A percentile compares a stretch with the other conserved stretches of the same genome.
phyloP scores from a whole-genome alignment of 495 filamentous ascomycete genomes.

The Neurospora sp. region DNA sequence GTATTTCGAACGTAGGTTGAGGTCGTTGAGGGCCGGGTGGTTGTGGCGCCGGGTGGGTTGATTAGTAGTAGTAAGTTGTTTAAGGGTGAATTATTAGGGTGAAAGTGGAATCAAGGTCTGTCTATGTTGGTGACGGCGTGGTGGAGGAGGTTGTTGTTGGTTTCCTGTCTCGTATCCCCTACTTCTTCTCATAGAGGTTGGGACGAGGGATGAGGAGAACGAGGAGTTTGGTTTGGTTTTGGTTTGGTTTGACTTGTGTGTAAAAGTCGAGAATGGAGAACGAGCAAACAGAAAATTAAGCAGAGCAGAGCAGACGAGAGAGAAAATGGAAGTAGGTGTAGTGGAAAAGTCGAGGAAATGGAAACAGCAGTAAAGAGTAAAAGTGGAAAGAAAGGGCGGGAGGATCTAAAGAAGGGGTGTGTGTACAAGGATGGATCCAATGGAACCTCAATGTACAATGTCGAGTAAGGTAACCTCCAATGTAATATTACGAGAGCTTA shows the following conservation, averaged over 20 bases:
- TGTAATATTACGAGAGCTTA: slow-evolving; percentile 1
- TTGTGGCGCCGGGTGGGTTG: background rate
- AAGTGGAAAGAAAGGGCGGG: slow-evolving; percentile 3
- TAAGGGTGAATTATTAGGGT: background rate
- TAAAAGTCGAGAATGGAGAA: background rate
- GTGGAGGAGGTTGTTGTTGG: background rate
- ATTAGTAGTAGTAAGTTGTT: background rate
- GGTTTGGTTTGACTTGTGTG: background rate
- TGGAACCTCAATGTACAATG: background rate
- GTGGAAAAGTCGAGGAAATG: background rate
- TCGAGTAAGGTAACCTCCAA: background rate
- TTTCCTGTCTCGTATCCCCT: background rate
- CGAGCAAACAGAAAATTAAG: background rate
- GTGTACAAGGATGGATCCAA: background rate
- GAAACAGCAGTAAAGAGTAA: background rate
- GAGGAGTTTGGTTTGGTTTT: background rate
- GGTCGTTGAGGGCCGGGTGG: background rate
- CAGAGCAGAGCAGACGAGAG: slow-evolving; percentile 3
- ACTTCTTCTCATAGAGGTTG: background rate
- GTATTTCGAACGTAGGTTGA: background rate
- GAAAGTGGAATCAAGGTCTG: background rate
- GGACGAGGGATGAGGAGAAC: background rate
- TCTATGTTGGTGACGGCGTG: background rate
- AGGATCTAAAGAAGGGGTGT: slow-evolving; percentile 8
- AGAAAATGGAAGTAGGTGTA: slow-evolving; percentile 1